Evolutionary conservation across 1,139 yeast species (phyloP).

Genomic region (Suhomyces bolitotheri): DNA sequence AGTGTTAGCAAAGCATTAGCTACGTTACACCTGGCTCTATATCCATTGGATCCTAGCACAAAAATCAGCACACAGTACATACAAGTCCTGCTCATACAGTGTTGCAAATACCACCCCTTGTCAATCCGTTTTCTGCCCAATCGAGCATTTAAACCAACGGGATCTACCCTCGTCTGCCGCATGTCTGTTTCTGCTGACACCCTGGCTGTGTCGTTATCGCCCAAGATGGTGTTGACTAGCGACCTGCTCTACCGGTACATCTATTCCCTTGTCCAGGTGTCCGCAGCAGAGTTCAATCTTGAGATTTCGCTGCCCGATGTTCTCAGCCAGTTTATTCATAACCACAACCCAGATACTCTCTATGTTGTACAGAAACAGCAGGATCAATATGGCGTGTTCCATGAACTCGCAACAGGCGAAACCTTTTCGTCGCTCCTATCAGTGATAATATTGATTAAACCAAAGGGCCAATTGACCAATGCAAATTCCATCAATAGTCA

Average conservation of each 20-base stretch:
- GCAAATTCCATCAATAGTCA: conserved; percentile 36
- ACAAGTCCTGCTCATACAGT: too few species aligned
- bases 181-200: conserved; percentile 59
- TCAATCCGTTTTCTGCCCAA: too few species aligned
- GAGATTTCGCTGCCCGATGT: conserved; percentile 5
- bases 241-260: conserved; percentile 14
- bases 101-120: too few species aligned
- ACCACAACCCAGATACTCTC: conserved; percentile 23
- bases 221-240: conserved; percentile 65
- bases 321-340: conserved; percentile 17
- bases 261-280: conserved; percentile 14
- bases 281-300: conserved; percentile 11
- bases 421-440: conserved; percentile 8
- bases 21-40: too few species aligned
- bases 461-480: conserved; percentile 33
- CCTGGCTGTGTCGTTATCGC: conserved; percentile 32
- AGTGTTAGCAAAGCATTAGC: too few species aligned
- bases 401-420: conserved; percentile 12
- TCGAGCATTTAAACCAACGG: too few species aligned
- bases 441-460: conserved; percentile 46
- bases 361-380: conserved; percentile 20
- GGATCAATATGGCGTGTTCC: conserved; percentile 21
- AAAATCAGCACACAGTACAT: too few species aligned
- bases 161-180: too few species aligned
- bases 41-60: too few species aligned